phyloP scores from a whole-genome alignment of 1,284 basidiomycete species.

The Athelia sp. region DNA sequence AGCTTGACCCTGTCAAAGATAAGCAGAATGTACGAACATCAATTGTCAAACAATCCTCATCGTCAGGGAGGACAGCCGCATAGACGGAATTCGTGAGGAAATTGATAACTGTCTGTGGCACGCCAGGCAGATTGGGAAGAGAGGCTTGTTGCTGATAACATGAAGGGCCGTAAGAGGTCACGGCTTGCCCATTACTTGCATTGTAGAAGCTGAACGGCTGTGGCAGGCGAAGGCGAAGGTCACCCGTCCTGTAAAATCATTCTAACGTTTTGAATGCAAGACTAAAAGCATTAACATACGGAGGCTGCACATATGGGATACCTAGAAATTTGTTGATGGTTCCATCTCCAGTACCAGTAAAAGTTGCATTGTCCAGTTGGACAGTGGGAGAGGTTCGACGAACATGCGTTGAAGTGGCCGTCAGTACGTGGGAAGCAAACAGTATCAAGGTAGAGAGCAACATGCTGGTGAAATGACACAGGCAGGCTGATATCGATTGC shows the following conservation, averaged over 20 bases:
- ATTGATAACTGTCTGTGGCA: conserved; percentile 29
- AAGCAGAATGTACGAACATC: conserved; percentile 32
- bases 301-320: conserved; percentile 46
- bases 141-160: conserved; percentile 46
- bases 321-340: conserved; percentile 37
- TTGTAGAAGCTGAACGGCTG: conserved; percentile 35
- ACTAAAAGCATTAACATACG: conserved; percentile 19
- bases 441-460: no score
- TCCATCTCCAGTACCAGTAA: conserved; percentile 28
- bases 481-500: no score
- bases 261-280: not conserved
- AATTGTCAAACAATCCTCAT: conserved; percentile 50
- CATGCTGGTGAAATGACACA: no score
- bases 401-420: no score
- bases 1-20: no score
- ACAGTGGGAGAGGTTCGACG: conserved; percentile 20
- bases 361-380: conserved; percentile 33
- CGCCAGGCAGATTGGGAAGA: conserved; percentile 18
- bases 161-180: conserved; percentile 36
- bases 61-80: conserved; percentile 24
- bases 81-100: conserved; percentile 30
- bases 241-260: conserved; percentile 28
- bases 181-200: conserved; percentile 24
- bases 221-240: conserved; percentile 45
- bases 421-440: no score